Evolutionary conservation across 176 grass and related monocot genomes (phyloP).

Genomic region (Carex cristatella): DNA sequence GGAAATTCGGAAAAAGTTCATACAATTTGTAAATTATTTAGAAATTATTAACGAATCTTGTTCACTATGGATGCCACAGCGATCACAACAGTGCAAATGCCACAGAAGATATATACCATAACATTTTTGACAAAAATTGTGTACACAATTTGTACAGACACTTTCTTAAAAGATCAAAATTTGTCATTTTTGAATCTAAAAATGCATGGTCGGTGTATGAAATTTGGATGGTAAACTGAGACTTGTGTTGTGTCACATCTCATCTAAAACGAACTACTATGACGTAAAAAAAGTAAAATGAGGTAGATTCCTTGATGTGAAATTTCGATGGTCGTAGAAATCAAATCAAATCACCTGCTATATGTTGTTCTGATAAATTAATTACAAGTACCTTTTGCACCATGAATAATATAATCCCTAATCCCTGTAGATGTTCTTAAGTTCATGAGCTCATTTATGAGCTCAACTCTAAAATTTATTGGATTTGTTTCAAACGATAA

Average conservation of each 20-base stretch:
- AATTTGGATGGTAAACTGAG: background rate
- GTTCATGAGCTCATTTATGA: too few relatives aligned
- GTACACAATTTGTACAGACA: conserved; percentile 15
- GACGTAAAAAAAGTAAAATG: conserved; percentile 1
- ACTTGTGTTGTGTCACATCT: conserved; percentile 6
- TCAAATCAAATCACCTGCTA: background rate
- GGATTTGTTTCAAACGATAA: too few relatives aligned
- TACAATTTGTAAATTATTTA: too few relatives aligned
- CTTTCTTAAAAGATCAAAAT: conserved; percentile 21
- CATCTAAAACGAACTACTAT: background rate
- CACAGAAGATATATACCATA: background rate
- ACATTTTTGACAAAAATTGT: background rate
- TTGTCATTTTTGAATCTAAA: conserved; percentile 8
- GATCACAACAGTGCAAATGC: background rate
- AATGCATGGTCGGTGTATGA: background rate
- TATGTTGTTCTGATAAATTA: too few relatives aligned
- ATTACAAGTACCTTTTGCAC: too few relatives aligned
- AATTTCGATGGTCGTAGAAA: conserved; percentile 7
- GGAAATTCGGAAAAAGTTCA: too few relatives aligned
- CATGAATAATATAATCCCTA: too few relatives aligned
- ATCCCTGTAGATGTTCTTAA: too few relatives aligned
- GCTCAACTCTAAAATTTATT: too few relatives aligned
- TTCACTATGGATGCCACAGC: background rate
- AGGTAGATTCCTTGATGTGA: conserved; percentile 9
- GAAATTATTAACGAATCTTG: too few relatives aligned